Evolutionary conservation across 1,139 yeast species (phyloP).

Genomic region (Debaryomyces singareniensis): DNA sequence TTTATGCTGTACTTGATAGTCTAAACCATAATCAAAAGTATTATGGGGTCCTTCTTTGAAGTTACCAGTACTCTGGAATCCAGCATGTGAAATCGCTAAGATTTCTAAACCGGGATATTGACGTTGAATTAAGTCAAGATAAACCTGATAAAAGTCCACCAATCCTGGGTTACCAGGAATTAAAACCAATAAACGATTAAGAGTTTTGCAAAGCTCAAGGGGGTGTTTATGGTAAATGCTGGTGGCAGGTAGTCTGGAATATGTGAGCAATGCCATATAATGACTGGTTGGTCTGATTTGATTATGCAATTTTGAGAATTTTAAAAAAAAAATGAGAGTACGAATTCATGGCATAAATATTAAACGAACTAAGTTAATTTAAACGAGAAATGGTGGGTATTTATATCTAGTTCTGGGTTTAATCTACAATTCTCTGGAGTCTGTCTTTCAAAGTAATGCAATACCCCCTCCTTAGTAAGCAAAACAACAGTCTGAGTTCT

Average conservation of each 20-base stretch:
- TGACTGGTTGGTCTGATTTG: too few species aligned
- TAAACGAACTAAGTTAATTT: too few species aligned
- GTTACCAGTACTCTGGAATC: conserved; percentile 31
- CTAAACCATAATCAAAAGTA: conserved; percentile 12
- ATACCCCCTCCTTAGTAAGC: conserved; percentile 41
- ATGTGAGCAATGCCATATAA: conserved; percentile 1
- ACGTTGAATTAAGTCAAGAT: conserved; percentile 38
- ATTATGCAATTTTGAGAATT: too few species aligned
- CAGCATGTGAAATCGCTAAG: conserved; percentile 52
- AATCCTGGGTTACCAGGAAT: conserved; percentile 71
- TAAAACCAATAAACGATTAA: conserved; percentile 32
- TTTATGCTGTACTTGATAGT: conserved; percentile 50
- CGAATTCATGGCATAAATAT: too few species aligned
- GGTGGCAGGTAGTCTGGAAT: conserved; percentile 9
- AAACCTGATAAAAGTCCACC: conserved; percentile 49
- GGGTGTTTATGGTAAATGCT: conserved; percentile 20
- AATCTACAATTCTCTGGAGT: conserved; percentile 11
- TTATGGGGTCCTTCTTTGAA: conserved; percentile 5
- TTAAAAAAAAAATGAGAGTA: too few species aligned
- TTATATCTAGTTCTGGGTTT: background rate
- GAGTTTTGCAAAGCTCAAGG: conserved; percentile 3
- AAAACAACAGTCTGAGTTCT: conserved; percentile 80
- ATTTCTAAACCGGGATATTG: conserved; percentile 41
- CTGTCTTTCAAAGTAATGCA: conserved; percentile 35
- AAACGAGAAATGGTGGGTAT: background rate